A percentile compares a stretch with the other conserved stretches of the same genome.
Conservation (phyloP, 2,329 filamentous ascomycete species). For the Alternaria sp. region DNA sequence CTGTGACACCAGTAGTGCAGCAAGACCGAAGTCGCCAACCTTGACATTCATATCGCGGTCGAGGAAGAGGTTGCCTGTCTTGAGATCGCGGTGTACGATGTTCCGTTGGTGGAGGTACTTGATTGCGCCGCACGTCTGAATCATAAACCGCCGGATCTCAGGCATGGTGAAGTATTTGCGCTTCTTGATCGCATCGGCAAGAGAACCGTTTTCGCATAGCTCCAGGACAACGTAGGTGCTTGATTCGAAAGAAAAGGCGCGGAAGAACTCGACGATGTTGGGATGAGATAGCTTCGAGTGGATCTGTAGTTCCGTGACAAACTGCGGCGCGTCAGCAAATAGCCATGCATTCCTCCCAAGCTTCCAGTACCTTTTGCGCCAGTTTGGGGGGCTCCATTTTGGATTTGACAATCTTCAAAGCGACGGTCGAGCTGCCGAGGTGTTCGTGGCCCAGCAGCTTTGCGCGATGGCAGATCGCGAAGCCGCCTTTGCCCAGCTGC, state of each 20-base stretch:
- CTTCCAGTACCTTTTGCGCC: slow-evolving; percentile 74
- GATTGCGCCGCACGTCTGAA: slow-evolving; percentile 95
- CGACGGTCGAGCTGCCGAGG: slow-evolving; percentile 70
- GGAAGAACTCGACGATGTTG: slow-evolving; percentile 94
- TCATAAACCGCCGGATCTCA: slow-evolving; percentile 89
- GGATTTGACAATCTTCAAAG: slow-evolving; percentile 83
- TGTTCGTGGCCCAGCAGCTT: slow-evolving; percentile 63
- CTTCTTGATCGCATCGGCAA: slow-evolving; percentile 97
- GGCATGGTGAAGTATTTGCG: slow-evolving; percentile 89
- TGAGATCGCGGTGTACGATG: slow-evolving; percentile 94
- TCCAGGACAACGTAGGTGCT: slow-evolving; percentile 95
- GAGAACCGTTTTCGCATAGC: slow-evolving; percentile 90
- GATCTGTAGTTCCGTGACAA: slow-evolving; percentile 87
- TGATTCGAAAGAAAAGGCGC: slow-evolving; percentile 87
- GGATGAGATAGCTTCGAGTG: slow-evolving; percentile 97
- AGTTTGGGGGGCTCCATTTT: slow-evolving; percentile 80
- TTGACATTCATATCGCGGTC: slow-evolving; percentile 97
- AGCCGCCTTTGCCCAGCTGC: slow-evolving; percentile 79
- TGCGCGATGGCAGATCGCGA: slow-evolving; percentile 80
- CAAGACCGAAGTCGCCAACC: slow-evolving; percentile 95
- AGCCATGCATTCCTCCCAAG: neutral
- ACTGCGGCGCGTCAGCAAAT: slow-evolving; percentile 54
- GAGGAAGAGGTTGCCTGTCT: slow-evolving; percentile 97
- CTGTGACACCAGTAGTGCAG: slow-evolving; percentile 87
- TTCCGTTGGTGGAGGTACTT: slow-evolving; percentile 97